phyloP scores from a whole-genome alignment of 2,329 filamentous ascomycete species.

The Alternaria gaisen region DNA sequence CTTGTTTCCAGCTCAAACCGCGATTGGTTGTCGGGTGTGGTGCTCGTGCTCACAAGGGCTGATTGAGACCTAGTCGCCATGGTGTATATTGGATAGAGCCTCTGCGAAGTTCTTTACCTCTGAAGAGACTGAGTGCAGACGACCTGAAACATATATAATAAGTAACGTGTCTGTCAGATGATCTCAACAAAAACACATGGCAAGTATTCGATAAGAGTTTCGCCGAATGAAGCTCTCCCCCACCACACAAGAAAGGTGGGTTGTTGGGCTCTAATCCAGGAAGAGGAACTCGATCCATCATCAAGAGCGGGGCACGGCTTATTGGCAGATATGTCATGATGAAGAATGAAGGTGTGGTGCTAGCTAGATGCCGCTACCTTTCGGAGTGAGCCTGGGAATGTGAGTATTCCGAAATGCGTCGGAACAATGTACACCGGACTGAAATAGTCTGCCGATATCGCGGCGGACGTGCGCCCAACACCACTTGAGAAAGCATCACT shows the following conservation, averaged over 20 bases:
- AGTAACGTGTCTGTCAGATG: not conserved
- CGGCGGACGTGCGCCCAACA: not conserved
- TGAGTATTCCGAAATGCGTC: not conserved
- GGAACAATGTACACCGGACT: not conserved
- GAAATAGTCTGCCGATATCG: not conserved
- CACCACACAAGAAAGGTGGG: not conserved
- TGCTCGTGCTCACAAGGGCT: not conserved
- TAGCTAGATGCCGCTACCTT: not conserved
- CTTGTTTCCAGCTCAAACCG: slow-evolving; percentile 11
- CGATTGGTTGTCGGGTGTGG: slow-evolving; percentile 6
- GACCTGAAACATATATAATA: not conserved
- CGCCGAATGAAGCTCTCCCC: not conserved
- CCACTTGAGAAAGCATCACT: not conserved
- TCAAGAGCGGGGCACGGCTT: slow-evolving; percentile 5
- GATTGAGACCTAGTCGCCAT: slow-evolving; percentile 8
- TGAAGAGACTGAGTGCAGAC: not conserved
- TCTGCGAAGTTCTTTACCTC: not conserved
- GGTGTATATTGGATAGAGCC: not conserved
- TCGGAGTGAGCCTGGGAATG: slow-evolving; percentile 2
- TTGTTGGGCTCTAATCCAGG: not conserved
- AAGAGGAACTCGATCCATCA: slow-evolving; percentile 2
- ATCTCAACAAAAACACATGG: not conserved
- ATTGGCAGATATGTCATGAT: slow-evolving; percentile 3
- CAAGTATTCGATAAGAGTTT: not conserved
- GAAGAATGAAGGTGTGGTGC: not conserved